phyloP scores from a whole-genome alignment of 73 alveolate genomes.

The Paramecium bursaria region DNA sequence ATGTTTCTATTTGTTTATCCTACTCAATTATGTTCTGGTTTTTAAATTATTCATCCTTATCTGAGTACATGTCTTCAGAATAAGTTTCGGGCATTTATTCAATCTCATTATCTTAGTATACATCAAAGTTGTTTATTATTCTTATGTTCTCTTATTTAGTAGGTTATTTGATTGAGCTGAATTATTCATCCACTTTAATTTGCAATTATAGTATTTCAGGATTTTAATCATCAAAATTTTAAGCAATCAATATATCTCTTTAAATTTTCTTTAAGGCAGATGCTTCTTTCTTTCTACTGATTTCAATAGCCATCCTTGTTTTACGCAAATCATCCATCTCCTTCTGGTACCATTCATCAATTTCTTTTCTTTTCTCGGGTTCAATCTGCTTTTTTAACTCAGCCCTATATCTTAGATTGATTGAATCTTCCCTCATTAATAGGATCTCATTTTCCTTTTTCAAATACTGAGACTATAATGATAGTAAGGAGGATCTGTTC shows the following conservation, averaged over 20 bases:
- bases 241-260: conserved; percentile 31
- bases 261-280: conserved; percentile 15
- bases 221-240: conserved; percentile 46
- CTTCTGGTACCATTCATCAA: conserved; percentile 31
- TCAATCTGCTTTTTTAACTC: conserved; percentile 23
- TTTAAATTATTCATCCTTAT: conserved; percentile 8
- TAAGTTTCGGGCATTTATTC: conserved; percentile 42
- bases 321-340: conserved; percentile 28
- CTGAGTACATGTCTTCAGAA: conserved; percentile 15
- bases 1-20: conserved; percentile 44
- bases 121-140: conserved; percentile 17
- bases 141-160: neutral
- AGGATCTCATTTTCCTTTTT: conserved; percentile 16
- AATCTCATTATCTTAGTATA: conserved; percentile 6
- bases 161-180: neutral
- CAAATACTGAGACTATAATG: conserved; percentile 25
- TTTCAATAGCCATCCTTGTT: conserved; percentile 31
- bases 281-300: conserved; percentile 60
- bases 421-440: conserved; percentile 58
- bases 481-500: conserved; percentile 50
- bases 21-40: conserved; percentile 14
- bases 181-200: conserved; percentile 31
- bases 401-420: conserved; percentile 31
- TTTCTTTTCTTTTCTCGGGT: neutral
- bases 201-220: neutral